A percentile compares a stretch with the other conserved stretches of the same genome.
Evolutionary conservation across 2,329 filamentous ascomycete genomes (phyloP).

Genomic region (Beauveria medogensis): DNA sequence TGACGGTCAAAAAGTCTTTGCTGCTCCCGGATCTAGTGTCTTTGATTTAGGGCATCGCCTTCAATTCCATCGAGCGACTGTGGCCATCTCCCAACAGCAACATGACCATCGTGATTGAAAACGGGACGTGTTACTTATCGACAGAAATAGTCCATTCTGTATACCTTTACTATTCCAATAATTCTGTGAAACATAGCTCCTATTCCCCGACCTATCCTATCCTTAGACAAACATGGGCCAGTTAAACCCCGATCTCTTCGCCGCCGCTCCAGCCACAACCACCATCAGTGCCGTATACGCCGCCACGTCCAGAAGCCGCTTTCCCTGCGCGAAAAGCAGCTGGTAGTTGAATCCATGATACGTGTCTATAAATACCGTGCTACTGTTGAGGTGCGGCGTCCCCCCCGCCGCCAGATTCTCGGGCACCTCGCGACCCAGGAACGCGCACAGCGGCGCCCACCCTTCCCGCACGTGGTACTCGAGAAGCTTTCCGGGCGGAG

Average conservation of each 20-base stretch:
- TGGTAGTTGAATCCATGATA: neutral
- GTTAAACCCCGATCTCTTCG: neutral
- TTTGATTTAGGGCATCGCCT: too few species aligned
- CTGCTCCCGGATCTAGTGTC: too few species aligned
- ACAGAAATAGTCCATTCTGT: too few species aligned
- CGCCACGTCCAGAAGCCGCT: constrained; percentile 1
- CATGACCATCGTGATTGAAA: too few species aligned
- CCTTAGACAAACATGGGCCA: neutral
- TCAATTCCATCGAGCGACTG: too few species aligned
- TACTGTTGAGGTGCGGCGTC: constrained; percentile 5
- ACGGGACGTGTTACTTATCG: too few species aligned
- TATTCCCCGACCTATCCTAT: too few species aligned
- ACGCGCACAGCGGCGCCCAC: constrained; percentile 8
- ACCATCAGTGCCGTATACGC: constrained; percentile 3
- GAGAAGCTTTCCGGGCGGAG: constrained; percentile 10
- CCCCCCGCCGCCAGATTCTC: neutral
- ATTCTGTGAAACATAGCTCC: neutral
- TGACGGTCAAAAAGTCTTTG: neutral
- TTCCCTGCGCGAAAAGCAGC: neutral
- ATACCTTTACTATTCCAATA: too few species aligned
- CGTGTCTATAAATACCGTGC: neutral
- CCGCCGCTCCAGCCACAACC: neutral
- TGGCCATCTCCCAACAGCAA: too few species aligned
- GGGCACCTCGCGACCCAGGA: constrained; percentile 3
- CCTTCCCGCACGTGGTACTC: constrained; percentile 9